A percentile compares a stretch with the other conserved stretches of the same genome.
phyloP scores from a whole-genome alignment of 1,139 yeast genomes.

The Geotrichum aggregatum region DNA sequence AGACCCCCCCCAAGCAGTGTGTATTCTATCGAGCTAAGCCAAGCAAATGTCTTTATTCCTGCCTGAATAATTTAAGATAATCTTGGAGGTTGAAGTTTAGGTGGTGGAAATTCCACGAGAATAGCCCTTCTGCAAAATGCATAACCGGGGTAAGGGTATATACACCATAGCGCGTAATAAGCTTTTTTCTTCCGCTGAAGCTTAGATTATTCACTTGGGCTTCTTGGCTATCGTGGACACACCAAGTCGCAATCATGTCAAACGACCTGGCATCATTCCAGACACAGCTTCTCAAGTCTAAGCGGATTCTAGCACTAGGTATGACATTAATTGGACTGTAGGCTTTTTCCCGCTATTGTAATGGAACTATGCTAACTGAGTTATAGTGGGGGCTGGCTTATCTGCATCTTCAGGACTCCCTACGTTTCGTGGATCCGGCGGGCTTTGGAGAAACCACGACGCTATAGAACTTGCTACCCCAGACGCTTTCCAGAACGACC shows the following conservation, averaged over 20 bases:
- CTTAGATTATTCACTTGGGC: too few relatives aligned
- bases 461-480: constrained; percentile 86
- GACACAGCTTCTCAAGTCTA: constrained; percentile 48
- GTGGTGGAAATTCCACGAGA: constrained; percentile 1
- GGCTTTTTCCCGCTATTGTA: too few relatives aligned
- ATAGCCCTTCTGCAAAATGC: not conserved
- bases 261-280: constrained; percentile 50
- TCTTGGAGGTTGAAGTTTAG: not conserved
- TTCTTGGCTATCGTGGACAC: too few relatives aligned
- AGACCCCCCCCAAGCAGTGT: too few relatives aligned
- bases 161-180: too few relatives aligned
- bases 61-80: not conserved
- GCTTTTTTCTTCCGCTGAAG: too few relatives aligned
- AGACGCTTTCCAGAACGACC: constrained; percentile 78
- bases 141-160: not conserved
- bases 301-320: constrained; percentile 59
- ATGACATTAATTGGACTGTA: constrained; percentile 15
- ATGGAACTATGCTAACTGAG: too few relatives aligned
- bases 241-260: constrained; percentile 11
- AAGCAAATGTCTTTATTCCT: not conserved
- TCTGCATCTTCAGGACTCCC: constrained; percentile 75
- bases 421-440: constrained; percentile 68
- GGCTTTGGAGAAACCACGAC: constrained; percentile 73
- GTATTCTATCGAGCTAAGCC: too few relatives aligned
- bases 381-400: constrained; percentile 79